Percentiles rank a stretch among this genome's conserved stretches.
These are phyloP conservation scores for Epichloe sibirici DNA, from an alignment of 2,329 filamentous ascomycete species.

Conservation along the genomic window DNA sequence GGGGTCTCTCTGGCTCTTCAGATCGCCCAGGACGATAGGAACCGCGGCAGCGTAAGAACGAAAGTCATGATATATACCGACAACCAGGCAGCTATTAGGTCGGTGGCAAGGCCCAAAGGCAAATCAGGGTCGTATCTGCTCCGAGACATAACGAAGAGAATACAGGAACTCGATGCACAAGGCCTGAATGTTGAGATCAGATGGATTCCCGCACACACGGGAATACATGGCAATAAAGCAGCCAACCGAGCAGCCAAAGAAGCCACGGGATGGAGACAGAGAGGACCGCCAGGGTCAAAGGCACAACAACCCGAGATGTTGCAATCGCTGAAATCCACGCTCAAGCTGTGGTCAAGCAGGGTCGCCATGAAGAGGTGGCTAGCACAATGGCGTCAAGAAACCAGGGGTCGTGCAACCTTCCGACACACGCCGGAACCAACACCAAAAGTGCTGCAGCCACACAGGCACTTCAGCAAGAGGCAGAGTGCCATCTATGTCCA, in stretches of 20 bases:
- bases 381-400: neutral
- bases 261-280: neutral
- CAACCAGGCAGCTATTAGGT: neutral
- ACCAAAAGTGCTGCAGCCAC: neutral
- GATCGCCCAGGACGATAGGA: neutral
- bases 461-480: neutral
- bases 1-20: neutral
- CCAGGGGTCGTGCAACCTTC: neutral
- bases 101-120: neutral
- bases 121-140: neutral
- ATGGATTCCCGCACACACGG: conserved; percentile 12
- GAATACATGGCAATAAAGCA: conserved; percentile 11
- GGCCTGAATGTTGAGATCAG: conserved; percentile 8
- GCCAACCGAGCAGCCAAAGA: conserved; percentile 16
- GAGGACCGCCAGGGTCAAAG: neutral
- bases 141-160: neutral
- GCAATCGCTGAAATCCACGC: neutral
- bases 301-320: neutral
- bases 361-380: neutral
- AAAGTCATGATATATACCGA: neutral
- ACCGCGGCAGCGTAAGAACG: neutral
- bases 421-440: neutral
- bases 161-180: conserved; percentile 1
- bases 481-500: neutral
- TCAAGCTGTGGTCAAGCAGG: neutral